Evolutionary conservation across 768 basidiomycete genomes (phyloP), one percentile per base, ranked within the genome.

Genomic region (Boletus edulis): DNA sequence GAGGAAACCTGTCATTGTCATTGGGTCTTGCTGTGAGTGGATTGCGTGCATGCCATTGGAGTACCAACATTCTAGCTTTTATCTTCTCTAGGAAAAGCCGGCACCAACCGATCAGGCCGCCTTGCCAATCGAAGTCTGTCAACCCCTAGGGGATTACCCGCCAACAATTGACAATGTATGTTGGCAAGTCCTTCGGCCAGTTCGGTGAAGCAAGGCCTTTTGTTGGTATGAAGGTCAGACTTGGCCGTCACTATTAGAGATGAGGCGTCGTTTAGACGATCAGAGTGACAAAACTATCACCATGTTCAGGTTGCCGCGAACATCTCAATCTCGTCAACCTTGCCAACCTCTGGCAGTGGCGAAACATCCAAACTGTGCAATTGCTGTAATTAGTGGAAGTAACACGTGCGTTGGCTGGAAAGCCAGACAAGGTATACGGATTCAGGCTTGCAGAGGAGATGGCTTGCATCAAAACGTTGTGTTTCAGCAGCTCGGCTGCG

Each of bases 391-490:
- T 24, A 27, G 45, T 34, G 20, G 50, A 56, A 44, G 37, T 29
- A 32, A 35, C 46, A 44, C 24, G 41, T 46, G 24, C 15, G 27
- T 56, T 46, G 48, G 52, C 17, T 29, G 20, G 52, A 18, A 24
- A 35, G 49, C 42, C n/a, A 49, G n/a, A n/a, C 12, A 32, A 35
- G 22, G 17, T 12, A 52, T 12, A 52, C 20, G 18, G 5, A 5
- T 12, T 32, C 9, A 24, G 24, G 24, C 4, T 10, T 13, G 31
- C 37, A 40, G 35, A 43, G 39, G 46, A 17, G 13, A 32, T 0
- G 40, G 29, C 3, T 40, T 22, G 43, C 41, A 44, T 47, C 45
- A 53, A 59, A 53, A 60, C 61, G 57, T 54, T 59, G 57, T 13
- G 27, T 29, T 49, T 45, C 15, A 41, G 27, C 35, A 37, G 35